phyloP scores from a whole-genome alignment of 2,329 filamentous ascomycete species.

The Teratosphaeria gauchensis region DNA sequence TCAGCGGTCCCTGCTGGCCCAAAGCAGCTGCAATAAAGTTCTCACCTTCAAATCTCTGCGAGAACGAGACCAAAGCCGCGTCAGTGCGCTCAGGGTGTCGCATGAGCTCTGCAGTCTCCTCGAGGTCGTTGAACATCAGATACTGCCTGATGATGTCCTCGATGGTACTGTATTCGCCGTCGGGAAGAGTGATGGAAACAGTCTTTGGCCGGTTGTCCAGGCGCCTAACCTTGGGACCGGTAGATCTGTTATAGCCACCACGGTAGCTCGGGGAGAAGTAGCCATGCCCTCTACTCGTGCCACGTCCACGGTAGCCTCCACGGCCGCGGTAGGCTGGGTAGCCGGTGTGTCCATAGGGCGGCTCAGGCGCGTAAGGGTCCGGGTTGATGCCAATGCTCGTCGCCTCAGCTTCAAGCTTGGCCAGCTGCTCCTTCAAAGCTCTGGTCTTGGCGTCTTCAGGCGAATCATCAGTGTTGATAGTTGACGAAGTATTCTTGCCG shows the following conservation, averaged over 20 bases:
- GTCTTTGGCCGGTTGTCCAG: slow-evolving; percentile 68
- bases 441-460: slow-evolving; percentile 44
- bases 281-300: slow-evolving; percentile 27
- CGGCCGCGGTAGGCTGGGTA: slow-evolving; percentile 20
- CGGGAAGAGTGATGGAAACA: slow-evolving; percentile 45
- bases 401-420: slow-evolving; percentile 64
- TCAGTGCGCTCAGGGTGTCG: slow-evolving; percentile 29
- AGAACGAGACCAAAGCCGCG: slow-evolving; percentile 33
- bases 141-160: slow-evolving; percentile 64
- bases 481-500: background rate
- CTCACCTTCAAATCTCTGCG: slow-evolving; percentile 53
- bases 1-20: background rate
- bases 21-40: slow-evolving; percentile 27
- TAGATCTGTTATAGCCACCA: slow-evolving; percentile 32
- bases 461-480: slow-evolving; percentile 15
- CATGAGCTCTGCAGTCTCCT: slow-evolving; percentile 27
- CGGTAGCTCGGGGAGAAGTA: slow-evolving; percentile 37
- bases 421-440: slow-evolving; percentile 59
- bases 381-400: slow-evolving; percentile 59
- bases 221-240: slow-evolving; percentile 38
- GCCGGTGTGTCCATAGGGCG: slow-evolving; percentile 6
- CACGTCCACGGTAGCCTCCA: slow-evolving; percentile 19
- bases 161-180: slow-evolving; percentile 53
- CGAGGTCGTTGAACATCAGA: slow-evolving; percentile 36
- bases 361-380: slow-evolving; percentile 26